Evolutionary conservation across 177 flowering plant species (phyloP).

Genomic region (Vitis hybrid): DNA sequence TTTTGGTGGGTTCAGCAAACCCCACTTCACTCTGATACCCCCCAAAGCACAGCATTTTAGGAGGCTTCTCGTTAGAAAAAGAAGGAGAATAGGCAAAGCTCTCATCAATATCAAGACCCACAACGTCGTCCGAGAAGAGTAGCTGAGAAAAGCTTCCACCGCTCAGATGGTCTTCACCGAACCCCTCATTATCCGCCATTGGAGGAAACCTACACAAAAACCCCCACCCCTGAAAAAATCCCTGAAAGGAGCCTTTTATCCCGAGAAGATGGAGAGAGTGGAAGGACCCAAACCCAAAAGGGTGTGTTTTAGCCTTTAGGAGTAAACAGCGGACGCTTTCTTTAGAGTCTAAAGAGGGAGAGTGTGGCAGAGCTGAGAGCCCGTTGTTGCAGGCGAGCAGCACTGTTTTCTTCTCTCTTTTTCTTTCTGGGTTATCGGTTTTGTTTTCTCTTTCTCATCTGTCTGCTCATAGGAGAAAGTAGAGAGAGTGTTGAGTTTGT

Average conservation of each 20-base stretch:
- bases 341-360: background rate
- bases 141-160: conserved; percentile 43
- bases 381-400: too few relatives aligned
- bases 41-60: conserved; percentile 65
- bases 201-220: background rate
- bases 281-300: too few relatives aligned
- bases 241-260: background rate
- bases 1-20: conserved; percentile 2
- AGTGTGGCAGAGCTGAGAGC: background rate
- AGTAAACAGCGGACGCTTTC: conserved; percentile 30
- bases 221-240: background rate
- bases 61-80: conserved; percentile 26
- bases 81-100: conserved; percentile 18
- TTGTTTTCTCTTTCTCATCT: too few relatives aligned
- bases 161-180: conserved; percentile 26
- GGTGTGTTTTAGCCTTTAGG: conserved; percentile 7
- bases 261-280: background rate
- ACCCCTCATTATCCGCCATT: conserved; percentile 50
- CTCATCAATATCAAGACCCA: conserved; percentile 24
- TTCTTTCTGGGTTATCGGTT: too few relatives aligned
- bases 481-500: background rate
- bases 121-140: conserved; percentile 33
- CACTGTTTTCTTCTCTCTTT: too few relatives aligned
- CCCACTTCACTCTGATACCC: conserved; percentile 14
- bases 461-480: background rate